phyloP scores from a whole-genome alignment of 352 stramenopile genomes.

The Globisporangium splendens region DNA sequence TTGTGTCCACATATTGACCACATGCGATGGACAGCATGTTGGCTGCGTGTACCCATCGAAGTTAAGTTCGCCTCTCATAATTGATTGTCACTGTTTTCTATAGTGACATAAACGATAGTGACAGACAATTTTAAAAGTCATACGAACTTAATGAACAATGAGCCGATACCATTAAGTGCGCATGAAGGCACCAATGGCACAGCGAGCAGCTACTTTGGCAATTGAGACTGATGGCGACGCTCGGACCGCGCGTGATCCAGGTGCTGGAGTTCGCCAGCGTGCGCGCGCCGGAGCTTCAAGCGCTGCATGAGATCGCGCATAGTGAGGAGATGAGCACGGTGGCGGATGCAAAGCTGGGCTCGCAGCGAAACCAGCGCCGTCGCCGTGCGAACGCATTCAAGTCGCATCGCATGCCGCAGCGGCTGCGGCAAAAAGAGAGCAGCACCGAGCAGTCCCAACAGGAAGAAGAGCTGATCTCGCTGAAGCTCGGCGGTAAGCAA shows the following conservation, averaged over 20 bases:
- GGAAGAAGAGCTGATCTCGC: conserved; percentile 19
- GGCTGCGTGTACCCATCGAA: no score
- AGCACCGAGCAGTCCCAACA: conserved; percentile 5
- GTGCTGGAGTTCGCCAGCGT: conserved; percentile 76
- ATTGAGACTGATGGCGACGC: conserved; percentile 21
- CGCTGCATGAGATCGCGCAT: conserved; percentile 59
- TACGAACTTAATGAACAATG: background rate
- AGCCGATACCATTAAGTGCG: background rate
- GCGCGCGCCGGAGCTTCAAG: conserved; percentile 69
- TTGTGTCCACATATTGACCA: no score
- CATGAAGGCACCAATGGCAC: background rate
- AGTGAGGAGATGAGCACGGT: conserved; percentile 15
- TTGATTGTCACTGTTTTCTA: no score
- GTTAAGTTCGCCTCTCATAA: no score
- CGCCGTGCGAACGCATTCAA: conserved; percentile 81
- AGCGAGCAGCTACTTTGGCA: background rate
- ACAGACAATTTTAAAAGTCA: no score
- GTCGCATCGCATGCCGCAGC: conserved; percentile 57
- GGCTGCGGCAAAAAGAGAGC: conserved; percentile 27
- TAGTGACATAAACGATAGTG: no score
- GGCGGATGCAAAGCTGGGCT: conserved; percentile 40
- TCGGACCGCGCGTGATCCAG: conserved; percentile 64
- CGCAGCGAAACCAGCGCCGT: conserved; percentile 61
- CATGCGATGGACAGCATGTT: no score
- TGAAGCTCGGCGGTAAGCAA: conserved; percentile 2